Conservation (phyloP, 768 basidiomycete genomes). For the Auriscalpium orientale region DNA sequence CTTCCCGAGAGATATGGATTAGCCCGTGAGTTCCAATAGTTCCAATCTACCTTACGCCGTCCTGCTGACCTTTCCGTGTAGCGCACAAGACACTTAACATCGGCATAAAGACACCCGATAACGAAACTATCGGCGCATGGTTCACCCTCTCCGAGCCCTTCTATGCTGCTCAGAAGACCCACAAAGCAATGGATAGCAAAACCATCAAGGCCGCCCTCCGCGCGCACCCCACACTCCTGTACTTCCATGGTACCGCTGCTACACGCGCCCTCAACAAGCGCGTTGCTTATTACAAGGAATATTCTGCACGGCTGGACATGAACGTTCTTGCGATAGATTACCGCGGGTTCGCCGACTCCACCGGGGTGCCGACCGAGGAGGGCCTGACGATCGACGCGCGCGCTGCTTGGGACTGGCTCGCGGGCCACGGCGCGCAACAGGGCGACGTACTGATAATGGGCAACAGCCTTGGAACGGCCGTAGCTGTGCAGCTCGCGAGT, state of each 20-base stretch:
- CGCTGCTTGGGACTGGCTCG: slow-evolving; percentile 76
- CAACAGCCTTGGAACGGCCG: slow-evolving; percentile 85
- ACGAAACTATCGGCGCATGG: slow-evolving; percentile 79
- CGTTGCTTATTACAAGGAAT: slow-evolving; percentile 58
- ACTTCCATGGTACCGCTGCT: slow-evolving; percentile 85
- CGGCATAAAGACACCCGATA: slow-evolving; percentile 64
- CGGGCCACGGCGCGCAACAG: slow-evolving; percentile 45
- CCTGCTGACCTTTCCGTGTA: not conserved
- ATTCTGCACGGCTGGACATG: slow-evolving; percentile 54
- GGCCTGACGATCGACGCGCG: slow-evolving; percentile 70
- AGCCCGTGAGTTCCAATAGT: slow-evolving; percentile 51
- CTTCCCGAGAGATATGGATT: slow-evolving; percentile 73
- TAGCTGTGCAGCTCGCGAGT: slow-evolving; percentile 39
- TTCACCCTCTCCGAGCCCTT: slow-evolving; percentile 64
- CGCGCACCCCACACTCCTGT: slow-evolving; percentile 71
- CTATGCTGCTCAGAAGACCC: slow-evolving; percentile 40
- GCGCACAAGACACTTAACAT: slow-evolving; percentile 60
- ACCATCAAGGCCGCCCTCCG: slow-evolving; percentile 49
- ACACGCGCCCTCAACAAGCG: slow-evolving; percentile 66
- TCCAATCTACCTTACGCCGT: not conserved
- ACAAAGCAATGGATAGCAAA: slow-evolving; percentile 25
- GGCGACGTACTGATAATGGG: slow-evolving; percentile 69
- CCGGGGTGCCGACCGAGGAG: slow-evolving; percentile 64
- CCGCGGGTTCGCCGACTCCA: slow-evolving; percentile 86
- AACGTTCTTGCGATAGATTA: slow-evolving; percentile 90